Base-by-base conservation (phyloP, 257 asterid species). In the Paulownia fortunei region DNA sequence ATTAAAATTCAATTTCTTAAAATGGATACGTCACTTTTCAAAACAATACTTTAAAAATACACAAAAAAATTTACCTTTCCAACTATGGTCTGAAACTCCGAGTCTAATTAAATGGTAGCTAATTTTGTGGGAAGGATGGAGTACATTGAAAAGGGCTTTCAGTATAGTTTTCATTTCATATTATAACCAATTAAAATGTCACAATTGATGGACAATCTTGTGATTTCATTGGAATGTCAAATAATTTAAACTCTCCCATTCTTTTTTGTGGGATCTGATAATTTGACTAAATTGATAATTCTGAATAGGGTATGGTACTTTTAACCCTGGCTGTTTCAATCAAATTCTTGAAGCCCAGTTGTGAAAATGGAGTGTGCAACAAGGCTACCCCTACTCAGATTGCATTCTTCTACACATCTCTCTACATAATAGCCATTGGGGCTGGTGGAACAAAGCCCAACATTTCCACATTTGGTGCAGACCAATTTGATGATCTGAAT, bases 361-460 rank as follows among this genome's bases (percentile, higher is more conserved):
- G 98, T 69, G 72, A 69, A 51, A 80, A 89, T 37, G 97, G 94
- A 42, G 80, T 89, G 0, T 93, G 98, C 95, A 87, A 72, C 81
- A 90, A 88, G 74, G 95, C 97, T 13, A 83, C 88, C 37, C 0
- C 89, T 0, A 78, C 87, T 0, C 98, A 91, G 60, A 85, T 90
- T 2, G 86, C 89, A 12, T 90, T 91, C 74, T 87, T 93, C 92
- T 93, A 93, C 85, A 82, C 91, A 24, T 87, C 98, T 0, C 92
- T 93, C 18, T 93, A 93, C 90, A 73, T 82, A 55, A 90, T 93
- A n/a, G 98, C 96, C 55, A 77, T 91, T 11, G 98, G 98, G 0
- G 92, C 97, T 0, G 98, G 98, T 0, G 98, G 98, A 2, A 93
- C 98, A 19, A 93, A 93, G 76, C 98, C 98, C 4, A 93, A 93